Conservation (phyloP, 257 asterid genomes). For the Nicotiana knightiana region DNA sequence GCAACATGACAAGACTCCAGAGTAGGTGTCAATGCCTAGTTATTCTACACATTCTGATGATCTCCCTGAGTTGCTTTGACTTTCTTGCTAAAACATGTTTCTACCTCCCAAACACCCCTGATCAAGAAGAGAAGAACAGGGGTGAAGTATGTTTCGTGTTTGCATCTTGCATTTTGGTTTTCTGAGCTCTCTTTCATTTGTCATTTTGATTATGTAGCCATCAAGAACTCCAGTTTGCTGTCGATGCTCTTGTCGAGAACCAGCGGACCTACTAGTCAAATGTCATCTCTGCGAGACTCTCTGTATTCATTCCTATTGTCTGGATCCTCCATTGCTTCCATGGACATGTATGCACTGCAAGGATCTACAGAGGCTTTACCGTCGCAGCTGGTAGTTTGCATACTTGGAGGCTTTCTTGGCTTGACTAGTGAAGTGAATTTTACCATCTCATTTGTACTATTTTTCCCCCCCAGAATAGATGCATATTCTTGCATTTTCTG, state of each 20-base stretch:
- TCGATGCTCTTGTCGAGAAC: slow-evolving; percentile 62
- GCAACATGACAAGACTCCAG: neutral
- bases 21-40: neutral
- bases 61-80: neutral
- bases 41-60: neutral
- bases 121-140: neutral
- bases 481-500: too few species aligned
- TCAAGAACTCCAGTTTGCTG: slow-evolving; percentile 42
- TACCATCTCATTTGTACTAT: too few species aligned
- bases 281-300: slow-evolving; percentile 53
- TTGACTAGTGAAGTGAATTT: too few species aligned
- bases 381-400: slow-evolving; percentile 4
- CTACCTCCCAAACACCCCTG: neutral
- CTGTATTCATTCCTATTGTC: slow-evolving; percentile 66
- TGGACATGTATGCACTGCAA: slow-evolving; percentile 73
- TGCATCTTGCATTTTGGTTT: neutral
- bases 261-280: slow-evolving; percentile 59
- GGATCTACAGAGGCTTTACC: slow-evolving; percentile 41
- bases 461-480: too few species aligned
- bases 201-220: slow-evolving; percentile 28
- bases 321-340: slow-evolving; percentile 80
- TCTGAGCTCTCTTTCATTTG: neutral
- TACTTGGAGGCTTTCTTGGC: neutral
- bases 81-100: neutral
- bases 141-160: neutral